Percentiles rank a stretch among this genome's conserved stretches.
phyloP scores from a whole-genome alignment of 1,284 basidiomycete species.

The Dichomitus squalens region DNA sequence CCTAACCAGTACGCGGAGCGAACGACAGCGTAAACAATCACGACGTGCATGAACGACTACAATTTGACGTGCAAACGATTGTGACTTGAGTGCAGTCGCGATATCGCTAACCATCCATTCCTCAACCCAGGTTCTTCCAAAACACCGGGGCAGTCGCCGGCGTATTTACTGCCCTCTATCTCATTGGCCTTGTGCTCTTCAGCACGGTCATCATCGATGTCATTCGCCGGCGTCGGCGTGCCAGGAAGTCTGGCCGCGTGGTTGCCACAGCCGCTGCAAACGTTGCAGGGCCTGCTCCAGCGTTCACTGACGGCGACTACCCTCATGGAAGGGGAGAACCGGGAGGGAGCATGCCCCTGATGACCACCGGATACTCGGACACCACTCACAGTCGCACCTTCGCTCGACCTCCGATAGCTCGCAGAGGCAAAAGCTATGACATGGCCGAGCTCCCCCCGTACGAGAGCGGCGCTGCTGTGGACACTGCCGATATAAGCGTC shows the following conservation, averaged over 20 bases:
- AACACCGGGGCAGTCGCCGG: slow-evolving; percentile 74
- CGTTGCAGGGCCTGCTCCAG: slow-evolving; percentile 40
- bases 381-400: slow-evolving; percentile 66
- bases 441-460: slow-evolving; percentile 50
- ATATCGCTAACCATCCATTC: background rate
- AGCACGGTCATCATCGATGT: slow-evolving; percentile 54
- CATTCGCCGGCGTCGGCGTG: slow-evolving; percentile 64
- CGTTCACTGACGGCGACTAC: slow-evolving; percentile 55
- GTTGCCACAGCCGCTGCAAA: slow-evolving; percentile 59
- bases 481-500: slow-evolving; percentile 35
- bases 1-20: no score
- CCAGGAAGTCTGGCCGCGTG: slow-evolving; percentile 66
- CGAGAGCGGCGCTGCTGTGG: slow-evolving; percentile 36
- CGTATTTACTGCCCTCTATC: slow-evolving; percentile 67
- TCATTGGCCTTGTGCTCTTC: slow-evolving; percentile 53
- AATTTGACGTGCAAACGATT: no score
- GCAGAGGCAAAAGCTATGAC: slow-evolving; percentile 42
- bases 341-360: slow-evolving; percentile 18
- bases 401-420: slow-evolving; percentile 50
- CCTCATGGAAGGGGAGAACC: slow-evolving; percentile 23
- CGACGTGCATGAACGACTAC: no score
- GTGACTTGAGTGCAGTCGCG: no score
- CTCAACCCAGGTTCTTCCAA: slow-evolving; percentile 58
- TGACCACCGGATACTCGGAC: slow-evolving; percentile 52
- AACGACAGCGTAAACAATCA: no score